A percentile compares a stretch with the other conserved stretches of the same genome.
Conservation (phyloP, 2,329 filamentous ascomycete species). For the Cladosporium sp. region DNA sequence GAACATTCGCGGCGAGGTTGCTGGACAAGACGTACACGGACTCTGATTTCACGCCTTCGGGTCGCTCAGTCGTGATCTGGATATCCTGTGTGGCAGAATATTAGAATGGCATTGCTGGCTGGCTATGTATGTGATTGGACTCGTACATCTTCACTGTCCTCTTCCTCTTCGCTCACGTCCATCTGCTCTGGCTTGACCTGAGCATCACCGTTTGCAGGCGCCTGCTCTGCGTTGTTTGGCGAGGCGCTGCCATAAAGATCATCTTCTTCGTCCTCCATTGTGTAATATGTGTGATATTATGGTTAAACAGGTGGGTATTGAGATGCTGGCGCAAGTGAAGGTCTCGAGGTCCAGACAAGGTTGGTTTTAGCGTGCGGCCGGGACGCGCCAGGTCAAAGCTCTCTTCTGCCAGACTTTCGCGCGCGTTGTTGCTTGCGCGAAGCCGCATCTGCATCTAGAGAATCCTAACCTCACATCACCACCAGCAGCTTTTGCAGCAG, state of each 20-base stretch:
- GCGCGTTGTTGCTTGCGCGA: not conserved
- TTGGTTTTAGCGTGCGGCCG: slow-evolving; percentile 7
- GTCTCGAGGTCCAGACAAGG: slow-evolving; percentile 8
- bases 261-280: slow-evolving; percentile 50
- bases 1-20: not conserved
- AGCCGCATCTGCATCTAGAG: slow-evolving; percentile 9
- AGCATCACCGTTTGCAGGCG: slow-evolving; percentile 25
- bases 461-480: not conserved
- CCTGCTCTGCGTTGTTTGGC: slow-evolving; percentile 20
- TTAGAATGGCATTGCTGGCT: slow-evolving; percentile 8
- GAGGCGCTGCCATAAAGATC: slow-evolving; percentile 41
- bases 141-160: slow-evolving; percentile 37
- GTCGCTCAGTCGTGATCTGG: slow-evolving; percentile 49
- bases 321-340: slow-evolving; percentile 1
- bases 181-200: slow-evolving; percentile 38
- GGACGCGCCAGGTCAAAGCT: slow-evolving; percentile 15
- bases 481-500: no score
- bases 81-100: slow-evolving; percentile 38
- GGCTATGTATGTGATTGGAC: slow-evolving; percentile 1
- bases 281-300: not conserved
- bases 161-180: slow-evolving; percentile 43
- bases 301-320: not conserved
- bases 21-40: slow-evolving; percentile 12
- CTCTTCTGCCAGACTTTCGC: slow-evolving; percentile 3
- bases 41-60: slow-evolving; percentile 31